These are phyloP conservation scores for Periconia sp. DNA, from an alignment of 2,329 filamentous ascomycete genomes.

Conservation along the genomic window DNA sequence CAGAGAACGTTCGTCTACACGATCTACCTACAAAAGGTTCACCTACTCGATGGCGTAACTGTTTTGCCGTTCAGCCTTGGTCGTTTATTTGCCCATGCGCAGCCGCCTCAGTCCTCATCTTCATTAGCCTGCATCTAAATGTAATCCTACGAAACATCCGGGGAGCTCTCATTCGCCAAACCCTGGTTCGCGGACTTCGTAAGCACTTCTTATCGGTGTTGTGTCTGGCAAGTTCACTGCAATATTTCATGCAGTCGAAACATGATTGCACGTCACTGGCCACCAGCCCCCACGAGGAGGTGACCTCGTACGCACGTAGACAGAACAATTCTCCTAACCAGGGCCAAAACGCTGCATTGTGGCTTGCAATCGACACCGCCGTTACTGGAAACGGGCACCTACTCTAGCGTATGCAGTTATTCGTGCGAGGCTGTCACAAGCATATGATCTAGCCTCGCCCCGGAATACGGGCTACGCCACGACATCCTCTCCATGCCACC, in stretches of 20 bases:
- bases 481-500: too few species aligned
- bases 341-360: too few species aligned
- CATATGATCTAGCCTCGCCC: background rate
- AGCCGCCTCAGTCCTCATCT: background rate
- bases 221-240: too few species aligned
- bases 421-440: background rate
- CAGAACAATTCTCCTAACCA: too few species aligned
- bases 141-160: background rate
- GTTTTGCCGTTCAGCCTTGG: too few species aligned
- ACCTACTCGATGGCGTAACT: too few species aligned
- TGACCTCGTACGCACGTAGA: background rate
- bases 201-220: background rate
- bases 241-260: background rate
- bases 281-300: background rate
- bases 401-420: too few species aligned
- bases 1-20: too few species aligned
- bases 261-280: background rate
- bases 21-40: too few species aligned
- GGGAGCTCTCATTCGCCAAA: background rate
- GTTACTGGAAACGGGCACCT: too few species aligned
- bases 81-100: background rate
- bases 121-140: background rate
- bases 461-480: background rate
- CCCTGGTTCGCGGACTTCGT: background rate
- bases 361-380: too few species aligned